Conservation (phyloP, 2,329 filamentous ascomycete species). For the Elsinoe perseae region DNA sequence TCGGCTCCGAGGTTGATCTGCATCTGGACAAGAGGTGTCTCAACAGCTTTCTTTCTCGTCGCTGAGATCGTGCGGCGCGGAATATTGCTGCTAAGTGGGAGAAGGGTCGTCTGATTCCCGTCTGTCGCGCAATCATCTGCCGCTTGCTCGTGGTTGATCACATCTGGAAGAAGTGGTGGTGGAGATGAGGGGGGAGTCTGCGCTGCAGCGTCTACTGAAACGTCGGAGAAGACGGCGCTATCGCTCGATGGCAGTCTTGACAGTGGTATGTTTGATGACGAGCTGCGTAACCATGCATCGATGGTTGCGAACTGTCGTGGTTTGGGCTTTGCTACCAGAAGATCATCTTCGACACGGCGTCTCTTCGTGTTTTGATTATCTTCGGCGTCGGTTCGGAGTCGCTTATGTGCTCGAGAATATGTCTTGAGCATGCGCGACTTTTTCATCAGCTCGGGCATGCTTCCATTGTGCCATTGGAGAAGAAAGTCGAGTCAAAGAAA, state of each 20-base stretch:
- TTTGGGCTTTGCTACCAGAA: neutral
- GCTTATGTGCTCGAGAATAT: slow-evolving; percentile 14
- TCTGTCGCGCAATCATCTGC: neutral
- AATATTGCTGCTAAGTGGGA: neutral
- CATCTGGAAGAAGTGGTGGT: slow-evolving; percentile 33
- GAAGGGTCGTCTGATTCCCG: neutral
- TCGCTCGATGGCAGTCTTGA: slow-evolving; percentile 19
- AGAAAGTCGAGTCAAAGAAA: neutral
- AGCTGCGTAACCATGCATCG: slow-evolving; percentile 11
- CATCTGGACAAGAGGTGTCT: slow-evolving; percentile 46
- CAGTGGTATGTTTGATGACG: neutral
- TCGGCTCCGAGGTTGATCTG: slow-evolving; percentile 53
- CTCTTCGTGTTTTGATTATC: slow-evolving; percentile 14
- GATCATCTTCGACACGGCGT: slow-evolving; percentile 16
- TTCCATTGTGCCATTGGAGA: neutral
- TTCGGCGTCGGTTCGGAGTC: neutral
- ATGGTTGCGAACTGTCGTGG: slow-evolving; percentile 5
- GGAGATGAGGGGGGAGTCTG: slow-evolving; percentile 47
- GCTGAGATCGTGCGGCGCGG: neutral
- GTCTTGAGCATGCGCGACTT: slow-evolving; percentile 6
- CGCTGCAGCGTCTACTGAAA: slow-evolving; percentile 22
- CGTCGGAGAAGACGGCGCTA: slow-evolving; percentile 24
- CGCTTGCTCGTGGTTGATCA: neutral
- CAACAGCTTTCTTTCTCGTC: slow-evolving; percentile 21
- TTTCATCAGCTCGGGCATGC: neutral